Conservation (phyloP, 805 yeast species). For the Candida sonorensis region DNA sequence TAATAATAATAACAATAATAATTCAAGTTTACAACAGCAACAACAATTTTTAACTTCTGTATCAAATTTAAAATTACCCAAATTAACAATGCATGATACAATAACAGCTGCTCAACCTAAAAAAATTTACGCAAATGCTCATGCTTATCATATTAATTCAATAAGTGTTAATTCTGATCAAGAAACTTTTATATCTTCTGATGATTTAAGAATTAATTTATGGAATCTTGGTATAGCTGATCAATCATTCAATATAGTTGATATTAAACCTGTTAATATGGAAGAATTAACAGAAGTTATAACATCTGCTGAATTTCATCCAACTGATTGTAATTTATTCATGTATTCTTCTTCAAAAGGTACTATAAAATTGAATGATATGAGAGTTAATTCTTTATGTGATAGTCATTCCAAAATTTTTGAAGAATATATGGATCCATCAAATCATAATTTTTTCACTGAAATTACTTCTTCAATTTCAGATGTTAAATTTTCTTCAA, state of each 20-base stretch:
- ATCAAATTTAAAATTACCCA: slow-evolving; percentile 64
- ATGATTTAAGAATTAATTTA: slow-evolving; percentile 88
- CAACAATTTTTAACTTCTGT: slow-evolving; percentile 17
- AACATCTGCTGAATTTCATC: slow-evolving; percentile 95
- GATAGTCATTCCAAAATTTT: slow-evolving; percentile 81
- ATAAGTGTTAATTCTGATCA: slow-evolving; percentile 92
- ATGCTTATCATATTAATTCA: slow-evolving; percentile 96
- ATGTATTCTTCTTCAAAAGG: slow-evolving; percentile 96
- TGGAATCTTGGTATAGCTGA: slow-evolving; percentile 95
- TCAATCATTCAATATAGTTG: slow-evolving; percentile 94
- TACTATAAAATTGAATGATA: slow-evolving; percentile 89
- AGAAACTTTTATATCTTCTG: slow-evolving; percentile 89
- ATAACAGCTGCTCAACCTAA: slow-evolving; percentile 94
- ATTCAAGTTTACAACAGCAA: slow-evolving; percentile 2
- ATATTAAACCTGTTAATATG: slow-evolving; percentile 96
- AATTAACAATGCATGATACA: slow-evolving; percentile 88
- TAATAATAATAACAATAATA: slow-evolving; percentile 14
- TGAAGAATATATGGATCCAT: slow-evolving; percentile 91
- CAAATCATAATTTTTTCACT: slow-evolving; percentile 90
- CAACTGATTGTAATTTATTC: slow-evolving; percentile 82
- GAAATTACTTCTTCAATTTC: slow-evolving; percentile 93
- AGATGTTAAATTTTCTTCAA: slow-evolving; percentile 85
- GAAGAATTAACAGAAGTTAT: slow-evolving; percentile 98
- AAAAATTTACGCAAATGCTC: slow-evolving; percentile 88
- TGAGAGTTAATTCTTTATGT: slow-evolving; percentile 93